Evolutionary conservation across 371 early-diverging fungal species (phyloP).

Genomic region (Umbelopsis sp.): DNA sequence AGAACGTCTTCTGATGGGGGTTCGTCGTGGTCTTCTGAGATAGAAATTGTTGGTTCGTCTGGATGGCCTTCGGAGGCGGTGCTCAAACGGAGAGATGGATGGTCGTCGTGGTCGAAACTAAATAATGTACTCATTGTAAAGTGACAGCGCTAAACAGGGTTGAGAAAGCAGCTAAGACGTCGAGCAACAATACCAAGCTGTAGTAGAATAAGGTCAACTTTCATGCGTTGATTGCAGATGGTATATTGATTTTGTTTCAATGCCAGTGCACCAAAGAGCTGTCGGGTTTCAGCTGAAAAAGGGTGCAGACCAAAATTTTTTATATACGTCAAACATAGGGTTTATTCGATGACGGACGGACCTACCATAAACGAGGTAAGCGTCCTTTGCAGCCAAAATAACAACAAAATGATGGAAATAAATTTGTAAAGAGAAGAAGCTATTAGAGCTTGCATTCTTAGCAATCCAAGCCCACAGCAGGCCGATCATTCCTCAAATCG

Average conservation of each 20-base stretch:
- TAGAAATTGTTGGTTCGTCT: neutral
- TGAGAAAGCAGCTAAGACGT: constrained; percentile 29
- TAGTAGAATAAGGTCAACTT: constrained; percentile 27
- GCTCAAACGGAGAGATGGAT: constrained; percentile 22
- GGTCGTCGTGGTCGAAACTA: constrained; percentile 48
- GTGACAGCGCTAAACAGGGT: constrained; percentile 16
- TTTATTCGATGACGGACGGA: too few species aligned
- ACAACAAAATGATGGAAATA: too few species aligned
- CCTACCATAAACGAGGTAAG: too few species aligned
- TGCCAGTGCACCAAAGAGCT: neutral
- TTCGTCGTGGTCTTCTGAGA: neutral
- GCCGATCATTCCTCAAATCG: too few species aligned
- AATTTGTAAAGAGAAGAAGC: too few species aligned
- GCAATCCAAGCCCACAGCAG: too few species aligned
- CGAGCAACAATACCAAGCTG: constrained; percentile 35
- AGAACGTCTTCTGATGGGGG: constrained; percentile 5
- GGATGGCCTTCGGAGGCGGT: neutral
- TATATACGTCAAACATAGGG: too few species aligned
- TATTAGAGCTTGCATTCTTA: too few species aligned
- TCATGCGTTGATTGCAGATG: constrained; percentile 24
- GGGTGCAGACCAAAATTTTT: neutral
- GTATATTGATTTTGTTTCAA: neutral
- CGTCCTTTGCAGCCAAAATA: too few species aligned
- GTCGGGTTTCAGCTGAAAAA: neutral
- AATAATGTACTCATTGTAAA: constrained; percentile 48